phyloP scores from a whole-genome alignment of 306 rosid species.

The Aeschynomene evenia region DNA sequence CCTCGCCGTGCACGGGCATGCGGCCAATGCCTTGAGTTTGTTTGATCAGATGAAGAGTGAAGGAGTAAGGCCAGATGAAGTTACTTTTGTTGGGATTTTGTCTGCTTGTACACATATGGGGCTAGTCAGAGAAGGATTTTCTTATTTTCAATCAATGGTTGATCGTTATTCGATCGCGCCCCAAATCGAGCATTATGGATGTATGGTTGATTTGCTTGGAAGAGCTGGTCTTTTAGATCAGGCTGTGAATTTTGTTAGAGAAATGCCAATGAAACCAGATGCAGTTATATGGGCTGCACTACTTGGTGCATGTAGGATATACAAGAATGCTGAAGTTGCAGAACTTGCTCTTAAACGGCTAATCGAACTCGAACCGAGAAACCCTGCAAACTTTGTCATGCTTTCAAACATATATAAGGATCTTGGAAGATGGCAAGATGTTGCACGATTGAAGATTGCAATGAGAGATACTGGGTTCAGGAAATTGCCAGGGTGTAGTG shows the following conservation, averaged over 20 bases:
- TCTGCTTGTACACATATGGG: constrained; percentile 76
- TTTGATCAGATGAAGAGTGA: constrained; percentile 58
- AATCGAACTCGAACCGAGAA: constrained; percentile 68
- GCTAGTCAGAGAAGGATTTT: constrained; percentile 51
- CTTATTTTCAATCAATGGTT: constrained; percentile 52
- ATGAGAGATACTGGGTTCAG: constrained; percentile 62
- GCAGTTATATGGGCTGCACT: constrained; percentile 47
- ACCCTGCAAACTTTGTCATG: constrained; percentile 76
- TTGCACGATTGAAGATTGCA: constrained; percentile 66
- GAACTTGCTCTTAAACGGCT: constrained; percentile 63
- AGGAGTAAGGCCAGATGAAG: constrained; percentile 46
- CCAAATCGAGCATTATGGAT: constrained; percentile 52
- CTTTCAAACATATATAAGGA: constrained; percentile 77
- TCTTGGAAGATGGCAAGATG: constrained; percentile 74
- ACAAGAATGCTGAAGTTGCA: constrained; percentile 47
- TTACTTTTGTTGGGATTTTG: constrained; percentile 61
- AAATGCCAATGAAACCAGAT: constrained; percentile 65
- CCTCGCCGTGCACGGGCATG: constrained; percentile 56
- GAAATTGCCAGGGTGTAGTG: constrained; percentile 52
- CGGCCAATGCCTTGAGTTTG: constrained; percentile 53
- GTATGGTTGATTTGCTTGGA: constrained; percentile 51
- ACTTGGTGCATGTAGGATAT: constrained; percentile 46
- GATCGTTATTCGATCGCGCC: constrained; percentile 48
- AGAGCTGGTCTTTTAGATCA: constrained; percentile 59
- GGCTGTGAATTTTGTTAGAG: constrained; percentile 58